Evolutionary conservation across 805 yeast genomes (phyloP).

Genomic region (Hanseniaspora clermontiae): DNA sequence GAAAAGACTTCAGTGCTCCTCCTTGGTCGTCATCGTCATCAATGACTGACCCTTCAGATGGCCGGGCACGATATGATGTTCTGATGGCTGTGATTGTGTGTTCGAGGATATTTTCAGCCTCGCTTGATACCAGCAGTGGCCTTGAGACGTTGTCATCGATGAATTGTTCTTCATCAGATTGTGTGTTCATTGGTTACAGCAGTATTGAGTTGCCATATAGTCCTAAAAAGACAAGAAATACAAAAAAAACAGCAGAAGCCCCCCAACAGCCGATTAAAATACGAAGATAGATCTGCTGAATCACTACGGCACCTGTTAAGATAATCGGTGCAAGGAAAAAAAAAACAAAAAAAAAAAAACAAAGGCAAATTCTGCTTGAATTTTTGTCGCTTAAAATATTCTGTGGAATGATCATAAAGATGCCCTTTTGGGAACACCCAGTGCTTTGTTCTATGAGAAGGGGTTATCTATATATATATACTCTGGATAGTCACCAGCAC

Average conservation of each 20-base stretch:
- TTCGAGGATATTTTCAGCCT: slow-evolving; percentile 9
- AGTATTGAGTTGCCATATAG: too few species aligned
- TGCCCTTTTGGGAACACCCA: too few species aligned
- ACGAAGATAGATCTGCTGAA: too few species aligned
- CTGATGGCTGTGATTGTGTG: slow-evolving; percentile 8
- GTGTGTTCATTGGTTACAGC: slow-evolving; percentile 6
- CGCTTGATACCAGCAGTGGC: neutral
- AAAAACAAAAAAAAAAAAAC: too few species aligned
- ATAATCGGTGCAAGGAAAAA: neutral
- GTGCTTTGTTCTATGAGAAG: too few species aligned
- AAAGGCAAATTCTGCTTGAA: neutral
- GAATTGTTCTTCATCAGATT: slow-evolving; percentile 5
- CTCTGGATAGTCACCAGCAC: too few species aligned
- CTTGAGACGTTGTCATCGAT: neutral
- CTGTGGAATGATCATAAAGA: neutral
- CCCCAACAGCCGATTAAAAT: too few species aligned
- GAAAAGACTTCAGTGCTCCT: neutral
- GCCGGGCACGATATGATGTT: neutral
- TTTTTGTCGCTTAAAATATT: neutral
- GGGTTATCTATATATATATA: too few species aligned
- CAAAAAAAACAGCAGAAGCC: too few species aligned
- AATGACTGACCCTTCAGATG: neutral
- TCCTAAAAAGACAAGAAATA: too few species aligned
- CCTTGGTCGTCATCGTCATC: neutral
- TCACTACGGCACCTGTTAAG: neutral